phyloP scores from a whole-genome alignment of 2,329 filamentous ascomycete genomes.

The Colletotrichum lupini region DNA sequence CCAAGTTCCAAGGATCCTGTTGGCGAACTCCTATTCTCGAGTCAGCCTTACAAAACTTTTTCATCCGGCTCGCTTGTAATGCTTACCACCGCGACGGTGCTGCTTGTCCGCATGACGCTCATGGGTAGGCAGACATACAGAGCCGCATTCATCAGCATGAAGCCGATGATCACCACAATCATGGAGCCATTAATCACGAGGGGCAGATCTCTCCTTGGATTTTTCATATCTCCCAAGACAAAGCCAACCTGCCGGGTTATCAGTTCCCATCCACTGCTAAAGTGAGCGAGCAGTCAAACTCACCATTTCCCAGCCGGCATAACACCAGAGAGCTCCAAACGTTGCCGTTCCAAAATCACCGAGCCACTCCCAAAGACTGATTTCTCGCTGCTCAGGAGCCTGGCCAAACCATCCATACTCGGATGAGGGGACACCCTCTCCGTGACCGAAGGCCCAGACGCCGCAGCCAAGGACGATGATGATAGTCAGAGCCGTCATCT shows the following conservation, averaged over 20 bases:
- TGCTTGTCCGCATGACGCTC: conserved; percentile 50
- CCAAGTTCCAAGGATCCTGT: conserved; percentile 46
- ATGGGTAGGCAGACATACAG: conserved; percentile 55
- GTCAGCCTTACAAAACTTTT: conserved; percentile 37
- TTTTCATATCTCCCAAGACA: conserved; percentile 43
- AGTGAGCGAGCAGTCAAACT: conserved; percentile 42
- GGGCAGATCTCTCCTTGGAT: conserved; percentile 45
- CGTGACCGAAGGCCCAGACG: conserved; percentile 44
- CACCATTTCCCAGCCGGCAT: conserved; percentile 57
- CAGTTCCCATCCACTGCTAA: not conserved
- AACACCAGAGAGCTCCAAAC: conserved; percentile 55
- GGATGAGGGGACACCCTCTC: conserved; percentile 49
- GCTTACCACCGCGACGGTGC: conserved; percentile 55
- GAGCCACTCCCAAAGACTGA: conserved; percentile 48
- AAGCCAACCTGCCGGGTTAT: conserved; percentile 38
- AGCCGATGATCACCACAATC: conserved; percentile 52
- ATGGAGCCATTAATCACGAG: conserved; percentile 54
- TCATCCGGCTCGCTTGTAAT: not conserved
- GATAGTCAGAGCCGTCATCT: conserved; percentile 36
- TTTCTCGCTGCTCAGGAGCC: conserved; percentile 30
- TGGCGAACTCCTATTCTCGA: conserved; percentile 42
- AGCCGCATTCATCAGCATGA: conserved; percentile 53
- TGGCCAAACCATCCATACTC: conserved; percentile 45
- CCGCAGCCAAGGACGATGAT: conserved; percentile 39
- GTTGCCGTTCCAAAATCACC: conserved; percentile 53